These are phyloP conservation scores for Nigrospora oryzae DNA, from an alignment of 2,329 filamentous ascomycete species.

Conservation along the genomic window DNA sequence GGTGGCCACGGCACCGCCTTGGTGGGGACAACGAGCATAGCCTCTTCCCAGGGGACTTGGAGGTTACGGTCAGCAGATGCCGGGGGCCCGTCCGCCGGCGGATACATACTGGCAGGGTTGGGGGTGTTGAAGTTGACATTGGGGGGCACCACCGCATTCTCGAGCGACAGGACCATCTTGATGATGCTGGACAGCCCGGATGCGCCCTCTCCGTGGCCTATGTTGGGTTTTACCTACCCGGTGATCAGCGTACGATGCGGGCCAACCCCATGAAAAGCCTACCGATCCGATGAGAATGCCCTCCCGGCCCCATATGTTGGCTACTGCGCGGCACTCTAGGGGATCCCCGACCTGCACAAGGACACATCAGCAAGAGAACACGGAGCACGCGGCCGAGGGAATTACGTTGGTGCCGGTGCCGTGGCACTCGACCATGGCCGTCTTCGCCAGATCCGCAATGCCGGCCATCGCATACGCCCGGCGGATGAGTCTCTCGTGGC, in stretches of 20 bases:
- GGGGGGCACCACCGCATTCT: conserved; percentile 14
- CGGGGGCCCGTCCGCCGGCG: not conserved
- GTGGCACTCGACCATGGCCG: conserved; percentile 16
- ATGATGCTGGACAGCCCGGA: conserved; percentile 15
- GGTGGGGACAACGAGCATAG: not conserved
- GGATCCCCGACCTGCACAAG: not conserved
- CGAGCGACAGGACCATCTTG: conserved; percentile 11
- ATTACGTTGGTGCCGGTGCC: conserved; percentile 13
- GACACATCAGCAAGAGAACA: not conserved
- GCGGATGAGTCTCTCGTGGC: not conserved
- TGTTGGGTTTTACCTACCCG: conserved; percentile 9
- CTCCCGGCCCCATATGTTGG: conserved; percentile 2
- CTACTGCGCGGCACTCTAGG: conserved; percentile 8
- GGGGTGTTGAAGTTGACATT: conserved; percentile 20
- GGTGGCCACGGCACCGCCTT: conserved; percentile 8
- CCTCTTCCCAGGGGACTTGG: not conserved
- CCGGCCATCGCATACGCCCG: conserved; percentile 11
- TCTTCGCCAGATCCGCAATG: conserved; percentile 13
- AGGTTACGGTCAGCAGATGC: no score
- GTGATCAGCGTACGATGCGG: no score
- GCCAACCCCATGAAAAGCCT: not conserved
- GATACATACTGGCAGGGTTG: conserved; percentile 15
- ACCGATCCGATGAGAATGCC: conserved; percentile 10
- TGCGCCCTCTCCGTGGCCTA: conserved; percentile 19
- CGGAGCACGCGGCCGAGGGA: no score